Conservation (phyloP, 441 rosid genomes). For the Hura crepitans region DNA sequence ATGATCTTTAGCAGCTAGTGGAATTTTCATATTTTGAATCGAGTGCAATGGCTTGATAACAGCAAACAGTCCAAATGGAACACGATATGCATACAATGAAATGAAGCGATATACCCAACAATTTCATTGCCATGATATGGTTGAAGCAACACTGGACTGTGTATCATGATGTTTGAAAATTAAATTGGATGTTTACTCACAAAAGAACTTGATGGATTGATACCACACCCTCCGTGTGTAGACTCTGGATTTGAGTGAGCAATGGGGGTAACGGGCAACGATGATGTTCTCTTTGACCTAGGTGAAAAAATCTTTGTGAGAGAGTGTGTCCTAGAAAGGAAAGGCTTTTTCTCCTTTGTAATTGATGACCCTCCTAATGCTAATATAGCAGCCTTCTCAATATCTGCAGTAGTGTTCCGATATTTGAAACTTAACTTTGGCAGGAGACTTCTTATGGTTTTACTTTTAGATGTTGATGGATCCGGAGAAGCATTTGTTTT, state of each 20-base stretch:
- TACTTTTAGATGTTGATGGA: conserved; percentile 42
- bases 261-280: conserved; percentile 66
- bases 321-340: conserved; percentile 60
- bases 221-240: conserved; percentile 50
- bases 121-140: background rate
- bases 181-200: conserved; percentile 30
- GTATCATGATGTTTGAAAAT: background rate
- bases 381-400: conserved; percentile 74
- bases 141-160: background rate
- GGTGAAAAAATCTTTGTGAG: conserved; percentile 63
- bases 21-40: background rate
- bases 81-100: background rate
- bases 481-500: conserved; percentile 38
- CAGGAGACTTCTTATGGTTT: conserved; percentile 43
- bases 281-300: conserved; percentile 46
- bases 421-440: conserved; percentile 69
- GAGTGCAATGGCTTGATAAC: background rate
- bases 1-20: background rate
- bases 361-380: conserved; percentile 56
- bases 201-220: conserved; percentile 35
- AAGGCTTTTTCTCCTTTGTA: conserved; percentile 39
- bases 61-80: background rate
- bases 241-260: conserved; percentile 91
- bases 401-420: conserved; percentile 46
- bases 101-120: background rate